A percentile compares a stretch with the other conserved stretches of the same genome.
Evolutionary conservation across 179 eudicot species (phyloP).

Genomic region (Pouteria campechiana): DNA sequence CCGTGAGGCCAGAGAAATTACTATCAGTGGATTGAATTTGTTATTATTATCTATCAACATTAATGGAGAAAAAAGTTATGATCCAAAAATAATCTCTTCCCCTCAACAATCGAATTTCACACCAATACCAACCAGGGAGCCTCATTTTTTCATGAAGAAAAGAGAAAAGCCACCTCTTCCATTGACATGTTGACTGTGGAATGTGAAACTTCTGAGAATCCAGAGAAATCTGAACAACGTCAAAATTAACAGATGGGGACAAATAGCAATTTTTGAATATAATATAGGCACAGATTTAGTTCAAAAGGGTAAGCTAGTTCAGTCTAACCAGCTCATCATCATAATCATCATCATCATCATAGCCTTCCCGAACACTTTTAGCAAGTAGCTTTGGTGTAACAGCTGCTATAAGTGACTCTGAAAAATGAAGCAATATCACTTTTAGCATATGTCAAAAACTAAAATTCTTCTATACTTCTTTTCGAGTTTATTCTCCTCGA

Average conservation of each 20-base stretch:
- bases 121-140: constrained; percentile 60
- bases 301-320: not conserved
- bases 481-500: too few species aligned
- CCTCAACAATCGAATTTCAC: not conserved
- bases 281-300: not conserved
- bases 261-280: not conserved
- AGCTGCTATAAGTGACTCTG: constrained; percentile 73
- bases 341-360: constrained; percentile 65
- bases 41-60: constrained; percentile 72
- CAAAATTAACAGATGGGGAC: not conserved
- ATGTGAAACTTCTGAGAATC: constrained; percentile 67
- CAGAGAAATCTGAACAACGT: too few species aligned
- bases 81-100: not conserved
- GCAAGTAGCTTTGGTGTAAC: constrained; percentile 81
- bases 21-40: too few species aligned
- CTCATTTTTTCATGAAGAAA: constrained; percentile 57
- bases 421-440: constrained; percentile 2
- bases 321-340: constrained; percentile 64
- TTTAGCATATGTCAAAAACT: constrained; percentile 1
- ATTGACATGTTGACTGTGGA: constrained; percentile 58
- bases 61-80: not conserved
- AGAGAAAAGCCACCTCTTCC: constrained; percentile 63
- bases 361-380: constrained; percentile 37
- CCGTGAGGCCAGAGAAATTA: too few species aligned
- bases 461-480: too few species aligned